Base-by-base conservation (phyloP, 2,329 filamentous ascomycete genomes). In the Gnomoniopsis sp. region DNA sequence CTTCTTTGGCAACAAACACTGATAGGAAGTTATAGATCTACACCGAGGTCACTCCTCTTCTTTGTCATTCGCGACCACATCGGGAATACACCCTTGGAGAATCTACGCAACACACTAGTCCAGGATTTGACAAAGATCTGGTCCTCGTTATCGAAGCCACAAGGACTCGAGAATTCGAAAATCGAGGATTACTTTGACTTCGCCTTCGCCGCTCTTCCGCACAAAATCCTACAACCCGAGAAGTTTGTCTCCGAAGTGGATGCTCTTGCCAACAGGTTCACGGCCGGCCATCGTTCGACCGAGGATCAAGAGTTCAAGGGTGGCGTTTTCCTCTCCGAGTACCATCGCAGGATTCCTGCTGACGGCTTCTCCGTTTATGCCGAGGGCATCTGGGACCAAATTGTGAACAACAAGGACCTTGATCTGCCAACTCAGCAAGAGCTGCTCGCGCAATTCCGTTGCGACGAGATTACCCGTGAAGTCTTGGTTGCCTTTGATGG, bases 101-200 rank as follows among this genome's bases (percentile, higher is more conserved):
- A 97, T 74, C 85, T 99, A 55, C 90, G 92, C 70, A 90, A 90
- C 68, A 99, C 95, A 1, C 77, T 99, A 51, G 81, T 96, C 64
- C 90, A 96, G 75, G 95, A 98, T 72, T 81, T 99, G 62, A 88
- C 87, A 53, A 90, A 93, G 71, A 91, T 99, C 67, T 99, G 95
- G 95, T 84, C 88, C 2, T 89, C 91, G 51, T 88, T 99, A 61
- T 93, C 93, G 44, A 99, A 99, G 72, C 95, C 95, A 3, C 77
- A 87, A 34, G 93, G 93, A 0, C 81, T 98, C 58, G 95, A 99
- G 71, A 86, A 87, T 65, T 93, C 93, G 21, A 86, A 83, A 58
- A 98, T 99, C 64, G 90, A 95, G 67, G 93, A 99, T 71, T 99
- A 98, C 77, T 99, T 99, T 69, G 95, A 99, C 76, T 98, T 99